phyloP scores from a whole-genome alignment of 345 rosid species.

The Populus euphratica region DNA sequence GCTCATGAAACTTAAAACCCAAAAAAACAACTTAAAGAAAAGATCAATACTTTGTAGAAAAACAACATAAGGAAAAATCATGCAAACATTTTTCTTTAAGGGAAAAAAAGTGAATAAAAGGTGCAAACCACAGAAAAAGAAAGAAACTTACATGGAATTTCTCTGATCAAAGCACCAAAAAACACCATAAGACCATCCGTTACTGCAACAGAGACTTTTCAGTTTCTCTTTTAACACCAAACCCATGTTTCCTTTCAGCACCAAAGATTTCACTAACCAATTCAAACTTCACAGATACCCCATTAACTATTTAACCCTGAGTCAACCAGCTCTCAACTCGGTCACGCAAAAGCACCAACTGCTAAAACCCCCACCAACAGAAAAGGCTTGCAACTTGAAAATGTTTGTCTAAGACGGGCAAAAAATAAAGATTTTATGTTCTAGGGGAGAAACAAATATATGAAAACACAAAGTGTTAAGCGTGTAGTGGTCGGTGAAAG shows the following conservation, averaged over 20 bases:
- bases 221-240: slow-evolving; percentile 45
- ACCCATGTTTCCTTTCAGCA: slow-evolving; percentile 11
- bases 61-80: background rate
- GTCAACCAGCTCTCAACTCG: background rate
- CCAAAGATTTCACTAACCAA: slow-evolving; percentile 8
- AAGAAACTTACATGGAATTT: slow-evolving; percentile 58
- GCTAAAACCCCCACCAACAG: background rate
- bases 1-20: background rate
- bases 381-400: slow-evolving; percentile 3
- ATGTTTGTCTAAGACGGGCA: background rate
- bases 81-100: background rate
- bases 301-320: slow-evolving; percentile 13
- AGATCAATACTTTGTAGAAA: slow-evolving; percentile 11
- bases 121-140: background rate
- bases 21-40: background rate
- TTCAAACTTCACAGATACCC: slow-evolving; percentile 20
- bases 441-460: background rate
- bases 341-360: background rate
- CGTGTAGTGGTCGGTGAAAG: slow-evolving; percentile 14
- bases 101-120: background rate
- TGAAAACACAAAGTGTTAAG: slow-evolving; percentile 10
- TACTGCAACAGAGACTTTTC: slow-evolving; percentile 57
- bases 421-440: background rate
- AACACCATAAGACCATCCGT: slow-evolving; percentile 86
- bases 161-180: slow-evolving; percentile 71